phyloP scores from a whole-genome alignment of 2,329 filamentous ascomycete species.

The Xylariales sp. region DNA sequence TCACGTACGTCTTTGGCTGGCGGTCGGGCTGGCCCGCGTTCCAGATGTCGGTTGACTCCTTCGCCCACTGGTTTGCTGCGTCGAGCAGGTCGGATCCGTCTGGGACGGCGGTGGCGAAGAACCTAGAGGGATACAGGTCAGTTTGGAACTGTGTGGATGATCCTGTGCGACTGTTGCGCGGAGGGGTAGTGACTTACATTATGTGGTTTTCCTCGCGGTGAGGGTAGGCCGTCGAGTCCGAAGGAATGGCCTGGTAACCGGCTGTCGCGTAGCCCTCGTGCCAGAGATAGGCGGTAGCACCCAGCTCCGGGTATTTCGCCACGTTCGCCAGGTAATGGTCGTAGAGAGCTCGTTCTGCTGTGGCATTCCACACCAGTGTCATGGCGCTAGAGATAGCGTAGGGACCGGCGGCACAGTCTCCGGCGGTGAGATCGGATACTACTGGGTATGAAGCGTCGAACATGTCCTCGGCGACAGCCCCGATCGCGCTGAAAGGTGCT shows the following conservation, averaged over 20 bases:
- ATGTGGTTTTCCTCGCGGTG: constrained; percentile 7
- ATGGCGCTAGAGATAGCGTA: constrained; percentile 1
- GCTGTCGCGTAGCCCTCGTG: constrained; percentile 11
- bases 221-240: constrained; percentile 10
- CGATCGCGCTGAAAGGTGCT: constrained; percentile 42
- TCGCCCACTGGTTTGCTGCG: too few relatives aligned
- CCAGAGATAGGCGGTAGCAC: background rate
- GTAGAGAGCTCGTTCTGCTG: constrained; percentile 6
- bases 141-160: too few relatives aligned
- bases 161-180: too few relatives aligned
- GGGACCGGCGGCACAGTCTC: background rate
- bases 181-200: too few relatives aligned
- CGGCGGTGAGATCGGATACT: background rate
- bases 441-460: constrained; percentile 39
- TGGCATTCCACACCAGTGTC: constrained; percentile 9
- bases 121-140: too few relatives aligned
- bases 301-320: background rate
- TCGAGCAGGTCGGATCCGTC: too few relatives aligned
- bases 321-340: background rate
- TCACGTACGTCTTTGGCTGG: too few relatives aligned
- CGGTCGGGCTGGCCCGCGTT: too few relatives aligned
- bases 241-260: background rate
- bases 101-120: too few relatives aligned
- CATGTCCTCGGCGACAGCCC: constrained; percentile 15
- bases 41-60: too few relatives aligned